Percentiles rank a stretch among this genome's conserved stretches.
Conservation (phyloP, 306 rosid species). For the Begonia peltatifolia region DNA sequence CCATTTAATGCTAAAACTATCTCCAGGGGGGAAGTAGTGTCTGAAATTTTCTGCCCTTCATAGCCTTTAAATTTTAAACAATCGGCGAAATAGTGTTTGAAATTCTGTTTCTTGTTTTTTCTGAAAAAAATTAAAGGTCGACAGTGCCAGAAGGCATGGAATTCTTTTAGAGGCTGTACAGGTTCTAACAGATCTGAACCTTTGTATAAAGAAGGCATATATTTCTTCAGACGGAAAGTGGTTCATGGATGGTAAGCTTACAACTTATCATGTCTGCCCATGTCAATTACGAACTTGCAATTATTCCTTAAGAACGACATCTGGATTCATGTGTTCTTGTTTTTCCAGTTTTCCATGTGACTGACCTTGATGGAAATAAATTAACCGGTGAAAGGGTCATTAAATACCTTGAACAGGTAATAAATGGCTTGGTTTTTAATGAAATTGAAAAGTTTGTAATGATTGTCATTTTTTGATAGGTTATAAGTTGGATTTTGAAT, state of each 20-base stretch:
- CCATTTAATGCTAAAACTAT: too few species aligned
- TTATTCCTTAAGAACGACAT: not conserved
- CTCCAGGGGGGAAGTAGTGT: too few species aligned
- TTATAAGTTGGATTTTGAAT: not conserved
- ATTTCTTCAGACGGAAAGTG: conserved; percentile 88
- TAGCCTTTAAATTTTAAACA: too few species aligned
- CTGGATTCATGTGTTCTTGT: conserved; percentile 1
- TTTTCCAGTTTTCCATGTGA: conserved; percentile 78
- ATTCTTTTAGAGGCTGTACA: conserved; percentile 85
- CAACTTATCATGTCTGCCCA: not conserved
- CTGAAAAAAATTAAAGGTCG: conserved; percentile 32
- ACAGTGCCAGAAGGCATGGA: conserved; percentile 82
- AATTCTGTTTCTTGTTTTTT: too few species aligned
- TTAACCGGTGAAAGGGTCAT: conserved; percentile 65
- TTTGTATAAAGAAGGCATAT: conserved; percentile 72
- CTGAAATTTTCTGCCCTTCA: too few species aligned
- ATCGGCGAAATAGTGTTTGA: too few species aligned
- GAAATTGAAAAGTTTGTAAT: not conserved
- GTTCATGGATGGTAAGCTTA: conserved; percentile 86
- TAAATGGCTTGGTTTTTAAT: not conserved
- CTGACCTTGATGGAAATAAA: conserved; percentile 64
- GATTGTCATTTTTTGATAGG: too few species aligned
- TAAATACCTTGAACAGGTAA: conserved; percentile 77
- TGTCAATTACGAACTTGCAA: too few species aligned
- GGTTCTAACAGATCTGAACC: conserved; percentile 69